Conservation (phyloP, 1,284 basidiomycete species). For the Marasmius fiardii region DNA sequence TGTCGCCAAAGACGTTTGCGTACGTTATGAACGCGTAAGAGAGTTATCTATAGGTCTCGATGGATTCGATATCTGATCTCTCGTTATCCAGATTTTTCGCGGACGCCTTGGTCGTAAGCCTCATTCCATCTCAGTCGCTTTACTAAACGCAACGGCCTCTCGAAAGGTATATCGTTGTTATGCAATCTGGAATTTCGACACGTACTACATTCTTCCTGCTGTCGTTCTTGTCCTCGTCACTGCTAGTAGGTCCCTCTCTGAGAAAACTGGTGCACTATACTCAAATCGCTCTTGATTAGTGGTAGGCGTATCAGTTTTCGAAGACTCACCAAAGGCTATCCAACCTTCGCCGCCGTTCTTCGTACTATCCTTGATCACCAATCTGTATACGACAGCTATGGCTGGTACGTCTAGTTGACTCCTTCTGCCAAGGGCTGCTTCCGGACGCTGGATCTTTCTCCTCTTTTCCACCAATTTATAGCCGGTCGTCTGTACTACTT, state of each 20-base stretch:
- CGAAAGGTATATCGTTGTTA: slow-evolving; percentile 10
- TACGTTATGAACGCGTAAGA: slow-evolving; percentile 13
- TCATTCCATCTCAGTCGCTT: background rate
- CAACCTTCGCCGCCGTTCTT: slow-evolving; percentile 7
- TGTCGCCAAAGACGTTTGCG: slow-evolving; percentile 2
- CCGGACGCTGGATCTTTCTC: no score
- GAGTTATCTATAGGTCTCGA: background rate
- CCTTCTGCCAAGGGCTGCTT: no score
- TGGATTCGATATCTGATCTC: background rate
- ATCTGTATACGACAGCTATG: slow-evolving; percentile 7
- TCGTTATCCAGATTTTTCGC: slow-evolving; percentile 4
- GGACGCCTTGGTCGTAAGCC: slow-evolving; percentile 9
- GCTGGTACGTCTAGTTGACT: slow-evolving; percentile 4
- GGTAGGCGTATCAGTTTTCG: slow-evolving; percentile 4
- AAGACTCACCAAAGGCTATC: background rate
- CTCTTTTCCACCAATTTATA: background rate
- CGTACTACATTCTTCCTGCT: slow-evolving; percentile 2
- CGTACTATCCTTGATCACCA: slow-evolving; percentile 8
- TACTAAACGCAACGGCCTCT: no score
- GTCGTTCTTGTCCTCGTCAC: slow-evolving; percentile 7
- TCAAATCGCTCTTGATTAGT: slow-evolving; percentile 1
- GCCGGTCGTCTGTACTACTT: slow-evolving; percentile 9
- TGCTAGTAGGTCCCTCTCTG: slow-evolving; percentile 2
- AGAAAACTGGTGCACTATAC: background rate
- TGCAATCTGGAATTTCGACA: slow-evolving; percentile 9